Evolutionary conservation across 2,329 filamentous ascomycete genomes (phyloP).

Genomic region (Chaetothyriales sp.): DNA sequence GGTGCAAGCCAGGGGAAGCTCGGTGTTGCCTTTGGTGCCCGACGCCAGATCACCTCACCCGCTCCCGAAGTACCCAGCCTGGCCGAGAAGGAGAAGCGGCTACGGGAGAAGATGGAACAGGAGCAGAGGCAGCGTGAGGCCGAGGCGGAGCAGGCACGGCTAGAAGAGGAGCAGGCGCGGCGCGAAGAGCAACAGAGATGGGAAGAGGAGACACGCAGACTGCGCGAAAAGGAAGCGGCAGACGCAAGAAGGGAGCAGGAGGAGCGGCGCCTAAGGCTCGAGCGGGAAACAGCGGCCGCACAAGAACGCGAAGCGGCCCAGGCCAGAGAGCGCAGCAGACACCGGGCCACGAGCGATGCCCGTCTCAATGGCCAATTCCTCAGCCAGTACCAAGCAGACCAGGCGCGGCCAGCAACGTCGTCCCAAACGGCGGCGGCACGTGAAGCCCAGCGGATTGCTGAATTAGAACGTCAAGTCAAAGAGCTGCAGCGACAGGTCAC

Average conservation of each 20-base stretch:
- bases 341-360: conserved; percentile 46
- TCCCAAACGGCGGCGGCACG: conserved; percentile 10
- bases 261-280: conserved; percentile 34
- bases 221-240: conserved; percentile 30
- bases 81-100: conserved; percentile 66
- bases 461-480: conserved; percentile 61
- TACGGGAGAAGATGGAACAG: conserved; percentile 41
- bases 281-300: conserved; percentile 51
- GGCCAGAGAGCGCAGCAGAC: conserved; percentile 49
- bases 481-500: conserved; percentile 41
- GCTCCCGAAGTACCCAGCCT: conserved; percentile 63
- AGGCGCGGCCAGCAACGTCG: conserved; percentile 26
- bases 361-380: conserved; percentile 69
- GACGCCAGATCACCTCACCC: conserved; percentile 80
- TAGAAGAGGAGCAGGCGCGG: conserved; percentile 35
- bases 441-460: conserved; percentile 55
- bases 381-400: conserved; percentile 70
- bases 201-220: conserved; percentile 31
- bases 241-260: conserved; percentile 36
- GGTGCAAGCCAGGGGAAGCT: conserved; percentile 92
- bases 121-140: conserved; percentile 34
- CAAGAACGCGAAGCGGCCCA: conserved; percentile 53
- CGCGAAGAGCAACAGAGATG: conserved; percentile 34
- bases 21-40: conserved; percentile 78
- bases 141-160: conserved; percentile 20